Evolutionary conservation across 306 rosid species (phyloP), one percentile per base, ranked within the genome.

Genomic region (Corylus heterophylla): DNA sequence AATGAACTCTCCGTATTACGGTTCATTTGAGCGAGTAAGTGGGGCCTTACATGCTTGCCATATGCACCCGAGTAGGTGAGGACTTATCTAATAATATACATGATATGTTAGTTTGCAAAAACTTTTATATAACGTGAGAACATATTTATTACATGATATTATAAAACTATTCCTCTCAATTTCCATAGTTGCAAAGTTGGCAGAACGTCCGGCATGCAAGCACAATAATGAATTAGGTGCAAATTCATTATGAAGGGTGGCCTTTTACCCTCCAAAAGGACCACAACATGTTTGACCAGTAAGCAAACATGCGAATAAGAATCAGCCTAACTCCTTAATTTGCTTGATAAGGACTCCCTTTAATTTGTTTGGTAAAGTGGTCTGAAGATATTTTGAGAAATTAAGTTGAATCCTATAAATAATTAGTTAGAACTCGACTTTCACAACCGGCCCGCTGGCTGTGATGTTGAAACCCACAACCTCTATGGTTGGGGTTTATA

Each of bases 231-330:
- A 68, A 54, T 77, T 54, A 18, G 80, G 74, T 54, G 55, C 45
- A 68, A 50, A 39, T 54, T 68, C 80, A 77, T 77, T 77, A 39
- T 67, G 5, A 64, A 8, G 2, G 22, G 8, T 77, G 74, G 56
- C 42, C 29, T 77, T 67, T 77, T 72, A 67, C 66, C 74, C 52
- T 67, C 64, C 80, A 67, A 50, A 35, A 61, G 45, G 20, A 8
- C 14, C 48, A 62, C 18, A 25, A 25, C 13, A 37, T 35, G 64
- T 75, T 62, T 75, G 71, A 62, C 79, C 71, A 11, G 8, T 74
- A 20, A 56, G 27, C 44, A 3, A 42, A 10, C 27, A 37, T 55
- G 29, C n/a, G 0, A 8, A 44, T 2, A n/a, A 37, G 61, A 20
- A 61, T 72, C 42, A 7, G 74, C 58, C 69, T 25, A 73, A 79